These are phyloP conservation scores for Apiotrichum gracile DNA, from an alignment of 1,284 basidiomycete species.

Conservation along the genomic window DNA sequence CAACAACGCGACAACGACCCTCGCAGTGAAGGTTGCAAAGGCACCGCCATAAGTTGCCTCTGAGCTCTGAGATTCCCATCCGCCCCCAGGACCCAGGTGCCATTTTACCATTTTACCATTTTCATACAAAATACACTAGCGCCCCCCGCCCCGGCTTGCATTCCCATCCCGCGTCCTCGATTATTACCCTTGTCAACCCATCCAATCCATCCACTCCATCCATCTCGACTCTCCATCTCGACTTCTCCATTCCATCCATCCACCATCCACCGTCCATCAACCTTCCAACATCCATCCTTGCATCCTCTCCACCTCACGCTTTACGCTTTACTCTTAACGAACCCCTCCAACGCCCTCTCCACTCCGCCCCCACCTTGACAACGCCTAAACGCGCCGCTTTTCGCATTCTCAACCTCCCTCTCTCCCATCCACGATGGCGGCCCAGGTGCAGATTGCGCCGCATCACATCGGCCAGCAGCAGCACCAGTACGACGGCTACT, in stretches of 20 bases:
- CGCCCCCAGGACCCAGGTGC: too few species aligned
- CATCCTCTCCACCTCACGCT: not conserved
- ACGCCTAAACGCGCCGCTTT: not conserved
- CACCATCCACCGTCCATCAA: not conserved
- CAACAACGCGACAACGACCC: too few species aligned
- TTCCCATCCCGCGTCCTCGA: too few species aligned
- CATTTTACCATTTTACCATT: too few species aligned
- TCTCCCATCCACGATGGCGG: constrained; percentile 7
- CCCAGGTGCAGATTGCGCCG: constrained; percentile 8
- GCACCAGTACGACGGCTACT: constrained; percentile 12
- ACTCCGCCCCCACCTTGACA: not conserved
- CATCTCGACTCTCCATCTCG: too few species aligned
- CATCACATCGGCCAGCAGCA: constrained; percentile 2
- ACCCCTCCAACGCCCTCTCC: not conserved
- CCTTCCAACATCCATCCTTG: not conserved
- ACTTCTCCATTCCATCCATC: not conserved
- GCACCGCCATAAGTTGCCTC: too few species aligned
- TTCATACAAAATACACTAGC: too few species aligned
- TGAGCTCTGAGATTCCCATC: too few species aligned
- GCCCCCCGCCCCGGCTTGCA: too few species aligned
- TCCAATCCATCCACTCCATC: too few species aligned
- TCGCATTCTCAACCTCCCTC: not conserved
- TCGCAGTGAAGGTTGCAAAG: too few species aligned
- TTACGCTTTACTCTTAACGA: not conserved
- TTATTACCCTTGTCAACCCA: too few species aligned